Percentiles rank a stretch among this genome's conserved stretches.
These are phyloP conservation scores for Solanum pinnatisectum DNA, from an alignment of 257 asterid species.

Conservation along the genomic window DNA sequence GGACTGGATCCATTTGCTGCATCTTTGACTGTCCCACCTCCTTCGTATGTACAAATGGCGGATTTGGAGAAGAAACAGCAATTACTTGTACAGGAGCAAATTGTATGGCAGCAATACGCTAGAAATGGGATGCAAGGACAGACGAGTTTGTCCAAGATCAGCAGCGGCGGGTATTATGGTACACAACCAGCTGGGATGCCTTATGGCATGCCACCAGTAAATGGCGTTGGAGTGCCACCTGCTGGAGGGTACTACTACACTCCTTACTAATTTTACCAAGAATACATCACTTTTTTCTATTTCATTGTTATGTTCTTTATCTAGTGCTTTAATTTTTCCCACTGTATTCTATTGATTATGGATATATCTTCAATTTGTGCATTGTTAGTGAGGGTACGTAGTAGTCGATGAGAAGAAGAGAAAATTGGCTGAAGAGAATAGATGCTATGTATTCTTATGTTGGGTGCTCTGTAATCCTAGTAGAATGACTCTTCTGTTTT, in stretches of 20 bases:
- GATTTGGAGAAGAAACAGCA: slow-evolving; percentile 84
- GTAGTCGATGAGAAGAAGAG: slow-evolving; percentile 17
- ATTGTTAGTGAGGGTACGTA: slow-evolving; percentile 9
- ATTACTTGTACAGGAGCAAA: slow-evolving; percentile 62
- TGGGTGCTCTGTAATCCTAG: slow-evolving; percentile 17
- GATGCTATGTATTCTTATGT: slow-evolving; percentile 9
- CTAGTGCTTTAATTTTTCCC: neutral
- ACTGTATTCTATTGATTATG: slow-evolving; percentile 27
- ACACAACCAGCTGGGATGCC: slow-evolving; percentile 43
- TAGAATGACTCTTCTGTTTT: neutral
- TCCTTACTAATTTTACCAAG: slow-evolving; percentile 26
- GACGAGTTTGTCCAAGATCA: slow-evolving; percentile 55
- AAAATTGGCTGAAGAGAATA: slow-evolving; percentile 21
- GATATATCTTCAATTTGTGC: slow-evolving; percentile 23
- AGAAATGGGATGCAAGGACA: slow-evolving; percentile 76
- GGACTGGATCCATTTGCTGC: slow-evolving; percentile 79
- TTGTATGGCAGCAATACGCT: slow-evolving; percentile 71
- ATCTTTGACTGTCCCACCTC: slow-evolving; percentile 57
- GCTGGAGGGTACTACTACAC: slow-evolving; percentile 40
- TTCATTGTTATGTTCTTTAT: neutral
- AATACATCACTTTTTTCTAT: neutral
- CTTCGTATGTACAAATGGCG: slow-evolving; percentile 78
- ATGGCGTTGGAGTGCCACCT: slow-evolving; percentile 24
- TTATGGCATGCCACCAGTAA: slow-evolving; percentile 61
- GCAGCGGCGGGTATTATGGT: slow-evolving; percentile 45